Conservation (phyloP, 2,329 filamentous ascomycete species). For the Epichloe scottii region DNA sequence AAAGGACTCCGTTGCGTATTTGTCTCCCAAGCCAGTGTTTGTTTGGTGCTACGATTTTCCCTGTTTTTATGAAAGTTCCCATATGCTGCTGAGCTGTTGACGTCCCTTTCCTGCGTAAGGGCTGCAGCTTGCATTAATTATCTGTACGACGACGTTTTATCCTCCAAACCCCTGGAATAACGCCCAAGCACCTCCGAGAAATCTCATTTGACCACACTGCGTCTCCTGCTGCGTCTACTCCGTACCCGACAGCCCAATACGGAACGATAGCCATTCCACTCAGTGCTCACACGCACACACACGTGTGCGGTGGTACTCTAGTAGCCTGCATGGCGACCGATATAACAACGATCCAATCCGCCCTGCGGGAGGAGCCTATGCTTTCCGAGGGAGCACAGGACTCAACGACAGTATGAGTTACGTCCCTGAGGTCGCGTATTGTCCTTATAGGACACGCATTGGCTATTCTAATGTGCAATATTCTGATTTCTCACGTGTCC, state of each 20-base stretch:
- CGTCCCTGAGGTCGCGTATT: constrained; percentile 23
- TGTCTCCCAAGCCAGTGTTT: constrained; percentile 5
- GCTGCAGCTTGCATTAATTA: constrained; percentile 5
- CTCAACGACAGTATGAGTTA: constrained; percentile 30
- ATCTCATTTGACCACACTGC: constrained; percentile 7
- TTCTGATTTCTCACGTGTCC: constrained; percentile 30
- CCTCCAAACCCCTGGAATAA: constrained; percentile 1
- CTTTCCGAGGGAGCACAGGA: constrained; percentile 15
- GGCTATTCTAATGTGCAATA: constrained; percentile 26
- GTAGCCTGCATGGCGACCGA: constrained; percentile 19
- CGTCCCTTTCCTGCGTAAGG: not conserved
- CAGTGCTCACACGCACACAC: not conserved
- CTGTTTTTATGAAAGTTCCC: not conserved
- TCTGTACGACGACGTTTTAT: constrained; percentile 6
- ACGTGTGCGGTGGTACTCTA: not conserved
- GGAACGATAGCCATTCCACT: constrained; percentile 8
- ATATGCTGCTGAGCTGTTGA: constrained; percentile 2
- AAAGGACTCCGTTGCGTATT: constrained; percentile 9
- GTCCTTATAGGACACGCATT: constrained; percentile 27
- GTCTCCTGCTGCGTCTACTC: constrained; percentile 17
- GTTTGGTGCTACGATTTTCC: not conserved
- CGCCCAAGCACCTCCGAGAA: constrained; percentile 9
- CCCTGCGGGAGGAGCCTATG: constrained; percentile 10
- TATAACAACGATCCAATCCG: constrained; percentile 19
- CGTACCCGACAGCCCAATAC: constrained; percentile 21